These are phyloP conservation scores for Niveomyces coronatus DNA, from an alignment of 2,329 filamentous ascomycete genomes.

Conservation along the genomic window DNA sequence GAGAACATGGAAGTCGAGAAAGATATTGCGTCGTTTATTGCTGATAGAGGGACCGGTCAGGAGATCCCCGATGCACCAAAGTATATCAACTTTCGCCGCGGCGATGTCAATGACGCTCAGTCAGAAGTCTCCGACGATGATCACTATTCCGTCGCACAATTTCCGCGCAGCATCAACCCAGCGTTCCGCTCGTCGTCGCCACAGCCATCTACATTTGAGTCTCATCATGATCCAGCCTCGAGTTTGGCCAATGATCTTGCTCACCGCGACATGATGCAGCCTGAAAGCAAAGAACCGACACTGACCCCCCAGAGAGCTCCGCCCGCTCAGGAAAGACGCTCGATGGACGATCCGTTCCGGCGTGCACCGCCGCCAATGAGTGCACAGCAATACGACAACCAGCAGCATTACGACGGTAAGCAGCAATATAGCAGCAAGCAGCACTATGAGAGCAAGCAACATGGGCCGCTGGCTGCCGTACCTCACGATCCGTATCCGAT, in stretches of 20 bases:
- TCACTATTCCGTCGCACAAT: conserved; percentile 89
- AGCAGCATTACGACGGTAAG: conserved; percentile 38
- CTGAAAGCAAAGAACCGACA: conserved; percentile 39
- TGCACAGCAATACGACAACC: conserved; percentile 15
- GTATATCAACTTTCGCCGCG: conserved; percentile 97
- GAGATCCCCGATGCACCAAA: conserved; percentile 95
- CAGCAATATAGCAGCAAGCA: conserved; percentile 13
- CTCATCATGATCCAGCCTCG: conserved; percentile 78
- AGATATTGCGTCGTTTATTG: conserved; percentile 84
- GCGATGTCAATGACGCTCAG: conserved; percentile 68
- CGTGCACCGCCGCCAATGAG: conserved; percentile 13
- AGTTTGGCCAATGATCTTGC: conserved; percentile 60
- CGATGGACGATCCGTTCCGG: conserved; percentile 12
- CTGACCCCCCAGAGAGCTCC: conserved; percentile 40
- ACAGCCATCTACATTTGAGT: conserved; percentile 85
- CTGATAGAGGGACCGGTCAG: conserved; percentile 79
- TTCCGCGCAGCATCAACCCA: conserved; percentile 89
- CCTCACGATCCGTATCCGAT: conserved; percentile 90
- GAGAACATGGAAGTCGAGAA: conserved; percentile 96
- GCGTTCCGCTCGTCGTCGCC: conserved; percentile 93
- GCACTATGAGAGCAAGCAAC: conserved; percentile 40
- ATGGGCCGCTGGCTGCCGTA: conserved; percentile 53
- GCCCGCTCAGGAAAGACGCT: conserved; percentile 11
- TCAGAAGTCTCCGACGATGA: conserved; percentile 83
- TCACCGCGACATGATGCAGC: conserved; percentile 38